These are phyloP conservation scores for Paxillus rubicundulus DNA, from an alignment of 768 basidiomycete species.

Conservation along the genomic window DNA sequence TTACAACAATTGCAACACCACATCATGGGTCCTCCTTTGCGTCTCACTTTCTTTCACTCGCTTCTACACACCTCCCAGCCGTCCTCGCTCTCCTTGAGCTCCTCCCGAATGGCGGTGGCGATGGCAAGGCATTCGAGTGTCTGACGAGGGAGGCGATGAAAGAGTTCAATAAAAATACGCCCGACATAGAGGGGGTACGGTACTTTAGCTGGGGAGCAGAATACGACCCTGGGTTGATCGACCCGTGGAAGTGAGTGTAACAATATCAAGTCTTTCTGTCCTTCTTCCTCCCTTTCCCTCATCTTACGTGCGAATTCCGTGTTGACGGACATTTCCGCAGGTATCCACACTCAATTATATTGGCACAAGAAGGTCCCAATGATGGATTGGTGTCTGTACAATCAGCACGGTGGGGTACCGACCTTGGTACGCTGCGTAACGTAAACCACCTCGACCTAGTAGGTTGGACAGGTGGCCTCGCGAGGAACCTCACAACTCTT, in stretches of 20 bases:
- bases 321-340: slow-evolving; percentile 10
- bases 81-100: slow-evolving; percentile 75
- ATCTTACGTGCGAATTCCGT: background rate
- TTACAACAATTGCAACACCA: slow-evolving; percentile 94
- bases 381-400: slow-evolving; percentile 90
- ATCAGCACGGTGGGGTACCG: slow-evolving; percentile 92
- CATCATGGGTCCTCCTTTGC: slow-evolving; percentile 94
- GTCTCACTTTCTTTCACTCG: slow-evolving; percentile 82
- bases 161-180: slow-evolving; percentile 83
- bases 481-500: slow-evolving; percentile 25
- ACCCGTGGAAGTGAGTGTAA: slow-evolving; percentile 69
- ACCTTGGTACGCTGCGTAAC: slow-evolving; percentile 85
- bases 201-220: slow-evolving; percentile 97
- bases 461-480: slow-evolving; percentile 68
- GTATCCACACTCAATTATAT: slow-evolving; percentile 77
- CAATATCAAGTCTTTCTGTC: background rate
- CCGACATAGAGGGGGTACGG: slow-evolving; percentile 71
- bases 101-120: slow-evolving; percentile 89
- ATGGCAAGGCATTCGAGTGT: slow-evolving; percentile 89
- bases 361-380: slow-evolving; percentile 87
- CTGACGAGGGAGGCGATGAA: slow-evolving; percentile 86
- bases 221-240: slow-evolving; percentile 85
- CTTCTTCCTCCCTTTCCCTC: background rate
- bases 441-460: slow-evolving; percentile 94
- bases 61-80: slow-evolving; percentile 61